Conservation (phyloP, 495 filamentous ascomycete genomes). For the Podospora anserina region DNA sequence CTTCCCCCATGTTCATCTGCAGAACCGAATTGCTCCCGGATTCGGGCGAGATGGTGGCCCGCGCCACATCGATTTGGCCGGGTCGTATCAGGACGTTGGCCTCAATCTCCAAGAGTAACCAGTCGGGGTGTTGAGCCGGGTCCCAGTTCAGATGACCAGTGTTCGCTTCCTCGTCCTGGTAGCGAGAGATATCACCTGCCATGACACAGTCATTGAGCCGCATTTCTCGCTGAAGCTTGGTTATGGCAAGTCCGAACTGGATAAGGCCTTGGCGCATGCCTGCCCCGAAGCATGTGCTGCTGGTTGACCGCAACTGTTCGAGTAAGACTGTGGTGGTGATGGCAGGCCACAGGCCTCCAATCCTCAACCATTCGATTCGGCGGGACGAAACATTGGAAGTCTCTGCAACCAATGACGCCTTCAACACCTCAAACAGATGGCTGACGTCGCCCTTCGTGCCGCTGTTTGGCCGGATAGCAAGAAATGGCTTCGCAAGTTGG, state of each 20-base stretch:
- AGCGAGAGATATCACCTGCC: conserved; percentile 10
- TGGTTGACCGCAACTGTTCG: conserved; percentile 48
- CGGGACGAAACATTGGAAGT: conserved; percentile 26
- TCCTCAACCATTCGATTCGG: conserved; percentile 46
- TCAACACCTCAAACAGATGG: conserved; percentile 27
- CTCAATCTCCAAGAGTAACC: conserved; percentile 59
- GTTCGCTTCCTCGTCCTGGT: conserved; percentile 42
- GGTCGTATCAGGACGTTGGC: conserved; percentile 49
- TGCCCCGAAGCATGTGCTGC: conserved; percentile 29
- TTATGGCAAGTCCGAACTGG: conserved; percentile 41
- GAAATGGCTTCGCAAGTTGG: conserved; percentile 13
- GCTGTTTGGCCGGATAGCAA: conserved; percentile 7
- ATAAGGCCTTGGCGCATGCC: conserved; percentile 47
- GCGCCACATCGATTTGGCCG: conserved; percentile 53
- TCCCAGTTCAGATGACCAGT: conserved; percentile 53
- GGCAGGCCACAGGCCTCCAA: conserved; percentile 52
- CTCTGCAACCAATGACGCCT: conserved; percentile 23
- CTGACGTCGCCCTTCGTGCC: conserved; percentile 8
- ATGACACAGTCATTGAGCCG: conserved; percentile 18
- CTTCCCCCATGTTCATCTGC: conserved; percentile 55
- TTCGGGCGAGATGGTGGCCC: conserved; percentile 46
- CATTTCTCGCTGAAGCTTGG: conserved; percentile 44
- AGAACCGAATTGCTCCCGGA: conserved; percentile 50
- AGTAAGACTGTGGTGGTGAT: conserved; percentile 50
- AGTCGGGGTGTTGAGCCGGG: conserved; percentile 46